phyloP scores from a whole-genome alignment of 331 rosid genomes.

The Erythrophleum ivorense region DNA sequence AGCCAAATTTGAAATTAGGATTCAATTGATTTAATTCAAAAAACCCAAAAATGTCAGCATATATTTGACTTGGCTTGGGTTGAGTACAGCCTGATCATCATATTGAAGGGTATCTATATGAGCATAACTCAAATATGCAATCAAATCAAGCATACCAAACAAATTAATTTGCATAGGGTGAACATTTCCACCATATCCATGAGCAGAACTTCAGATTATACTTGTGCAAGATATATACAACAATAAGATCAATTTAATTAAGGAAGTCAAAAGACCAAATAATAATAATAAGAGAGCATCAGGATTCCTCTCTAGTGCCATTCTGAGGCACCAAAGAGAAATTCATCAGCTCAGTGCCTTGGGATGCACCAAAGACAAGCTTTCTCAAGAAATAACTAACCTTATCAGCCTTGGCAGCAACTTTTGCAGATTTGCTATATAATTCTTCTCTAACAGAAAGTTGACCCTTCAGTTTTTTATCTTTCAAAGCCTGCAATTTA shows the following conservation, averaged over 20 bases:
- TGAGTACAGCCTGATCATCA: too few species aligned
- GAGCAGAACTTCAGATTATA: not conserved
- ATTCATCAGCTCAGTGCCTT: not conserved
- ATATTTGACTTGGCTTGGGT: too few species aligned
- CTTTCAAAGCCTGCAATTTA: constrained; percentile 63
- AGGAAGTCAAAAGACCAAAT: not conserved
- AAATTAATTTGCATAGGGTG: not conserved
- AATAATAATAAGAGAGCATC: not conserved
- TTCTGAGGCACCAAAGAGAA: not conserved
- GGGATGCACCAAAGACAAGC: not conserved
- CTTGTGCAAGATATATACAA: too few species aligned
- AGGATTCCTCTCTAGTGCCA: not conserved
- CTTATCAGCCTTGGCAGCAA: constrained; percentile 84
- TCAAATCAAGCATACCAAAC: not conserved
- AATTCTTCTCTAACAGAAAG: constrained; percentile 64
- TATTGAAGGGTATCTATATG: too few species aligned
- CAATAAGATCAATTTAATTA: not conserved
- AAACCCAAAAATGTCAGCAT: too few species aligned
- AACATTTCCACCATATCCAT: not conserved
- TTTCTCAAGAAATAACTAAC: constrained; percentile 40
- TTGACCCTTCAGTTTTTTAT: constrained; percentile 82
- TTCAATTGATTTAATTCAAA: too few species aligned
- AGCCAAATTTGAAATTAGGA: too few species aligned
- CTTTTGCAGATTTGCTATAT: constrained; percentile 70
- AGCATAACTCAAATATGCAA: not conserved